Evolutionary conservation across 805 yeast genomes (phyloP).

Genomic region (Saccharomycopsis babjevae): DNA sequence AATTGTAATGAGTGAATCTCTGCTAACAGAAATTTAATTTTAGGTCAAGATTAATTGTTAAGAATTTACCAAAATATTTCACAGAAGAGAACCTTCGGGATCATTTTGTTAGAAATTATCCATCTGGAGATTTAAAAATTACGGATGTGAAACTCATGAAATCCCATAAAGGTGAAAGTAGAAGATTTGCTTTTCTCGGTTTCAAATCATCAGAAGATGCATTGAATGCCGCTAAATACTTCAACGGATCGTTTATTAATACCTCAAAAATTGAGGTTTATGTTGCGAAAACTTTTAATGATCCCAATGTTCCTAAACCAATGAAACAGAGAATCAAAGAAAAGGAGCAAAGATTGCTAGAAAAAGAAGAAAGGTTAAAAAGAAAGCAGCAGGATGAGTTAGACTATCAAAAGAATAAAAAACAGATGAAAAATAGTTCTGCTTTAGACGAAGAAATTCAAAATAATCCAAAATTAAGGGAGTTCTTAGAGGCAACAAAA

Average conservation of each 20-base stretch:
- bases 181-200: conserved; percentile 91
- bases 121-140: conserved; percentile 30
- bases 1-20: neutral
- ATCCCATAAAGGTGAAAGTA: conserved; percentile 73
- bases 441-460: conserved; percentile 52
- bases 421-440: conserved; percentile 21
- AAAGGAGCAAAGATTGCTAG: conserved; percentile 35
- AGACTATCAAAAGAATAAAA: conserved; percentile 29
- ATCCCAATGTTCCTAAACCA: conserved; percentile 68
- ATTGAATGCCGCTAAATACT: conserved; percentile 61
- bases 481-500: conserved; percentile 75
- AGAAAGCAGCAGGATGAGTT: conserved; percentile 32
- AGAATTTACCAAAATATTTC: conserved; percentile 59
- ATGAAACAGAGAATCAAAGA: conserved; percentile 45
- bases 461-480: conserved; percentile 58
- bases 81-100: conserved; percentile 51
- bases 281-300: conserved; percentile 77
- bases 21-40: neutral
- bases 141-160: conserved; percentile 84
- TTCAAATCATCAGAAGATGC: conserved; percentile 70
- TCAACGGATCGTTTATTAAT: conserved; percentile 70
- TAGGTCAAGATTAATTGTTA: conserved; percentile 62
- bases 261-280: conserved; percentile 73
- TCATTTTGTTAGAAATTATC: conserved; percentile 34
- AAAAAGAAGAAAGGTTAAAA: conserved; percentile 38